These are phyloP conservation scores for Populus hybrid DNA, from an alignment of 441 rosid genomes.

Conservation along the genomic window DNA sequence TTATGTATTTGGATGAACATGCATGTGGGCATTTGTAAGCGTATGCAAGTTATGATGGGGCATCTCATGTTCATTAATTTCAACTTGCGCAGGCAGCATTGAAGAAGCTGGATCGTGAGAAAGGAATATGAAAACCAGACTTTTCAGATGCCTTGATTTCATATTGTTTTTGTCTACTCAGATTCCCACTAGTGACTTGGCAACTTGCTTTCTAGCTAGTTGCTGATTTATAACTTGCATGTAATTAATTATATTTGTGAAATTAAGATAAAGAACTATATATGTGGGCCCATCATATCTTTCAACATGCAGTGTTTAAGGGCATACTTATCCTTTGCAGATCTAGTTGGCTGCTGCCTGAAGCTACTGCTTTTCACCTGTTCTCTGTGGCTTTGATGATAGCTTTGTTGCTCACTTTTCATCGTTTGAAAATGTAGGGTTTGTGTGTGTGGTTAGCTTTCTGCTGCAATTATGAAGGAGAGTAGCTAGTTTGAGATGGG, in stretches of 20 bases:
- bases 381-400: conserved; percentile 40
- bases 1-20: not conserved
- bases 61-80: not conserved
- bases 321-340: conserved; percentile 12
- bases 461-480: conserved; percentile 11
- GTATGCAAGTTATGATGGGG: not conserved
- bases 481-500: not conserved
- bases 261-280: not conserved
- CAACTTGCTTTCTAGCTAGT: not conserved
- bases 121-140: not conserved
- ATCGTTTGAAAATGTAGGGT: conserved; percentile 3
- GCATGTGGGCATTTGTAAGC: not conserved
- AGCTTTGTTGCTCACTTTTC: conserved; percentile 31
- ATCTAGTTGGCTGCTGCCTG: conserved; percentile 17
- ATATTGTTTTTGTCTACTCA: not conserved
- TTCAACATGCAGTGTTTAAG: not conserved
- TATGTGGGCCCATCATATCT: conserved; percentile 7
- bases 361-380: conserved; percentile 16
- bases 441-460: conserved; percentile 17
- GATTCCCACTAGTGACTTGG: conserved; percentile 17
- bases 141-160: not conserved
- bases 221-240: not conserved
- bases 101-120: not conserved
- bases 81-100: not conserved
- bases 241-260: conserved; percentile 2